These are phyloP conservation scores for Ulvella scutata DNA, from an alignment of 139 green algal genomes.

Conservation along the genomic window DNA sequence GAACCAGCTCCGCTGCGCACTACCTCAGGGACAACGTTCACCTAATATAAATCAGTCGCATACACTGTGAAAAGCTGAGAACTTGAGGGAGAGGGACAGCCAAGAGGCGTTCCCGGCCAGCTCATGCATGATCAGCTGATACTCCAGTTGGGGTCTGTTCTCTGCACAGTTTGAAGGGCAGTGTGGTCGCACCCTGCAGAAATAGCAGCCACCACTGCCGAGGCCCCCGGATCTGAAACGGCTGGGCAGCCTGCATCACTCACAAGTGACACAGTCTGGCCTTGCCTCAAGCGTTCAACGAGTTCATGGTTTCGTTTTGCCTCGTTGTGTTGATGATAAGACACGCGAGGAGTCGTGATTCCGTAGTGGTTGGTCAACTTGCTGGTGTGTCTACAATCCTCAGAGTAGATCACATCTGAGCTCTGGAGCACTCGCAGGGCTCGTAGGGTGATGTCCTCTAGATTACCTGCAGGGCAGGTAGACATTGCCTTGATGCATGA, in stretches of 20 bases:
- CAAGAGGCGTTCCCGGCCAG: too few species aligned
- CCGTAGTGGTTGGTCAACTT: constrained; percentile 50
- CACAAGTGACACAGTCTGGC: constrained; percentile 60
- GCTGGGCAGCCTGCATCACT: constrained; percentile 72
- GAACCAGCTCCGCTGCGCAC: too few species aligned
- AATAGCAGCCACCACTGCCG: constrained; percentile 33
- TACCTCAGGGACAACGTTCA: too few species aligned
- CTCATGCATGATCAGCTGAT: too few species aligned
- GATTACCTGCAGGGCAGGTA: constrained; percentile 26
- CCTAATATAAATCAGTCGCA: too few species aligned
- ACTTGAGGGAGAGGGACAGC: too few species aligned
- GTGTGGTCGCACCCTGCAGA: background rate
- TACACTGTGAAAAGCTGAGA: too few species aligned
- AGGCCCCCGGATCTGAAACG: constrained; percentile 73
- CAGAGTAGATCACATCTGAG: constrained; percentile 49
- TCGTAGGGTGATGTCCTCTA: constrained; percentile 73
- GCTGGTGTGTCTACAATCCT: constrained; percentile 74
- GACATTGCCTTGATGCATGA: background rate
- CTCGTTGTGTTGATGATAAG: constrained; percentile 83
- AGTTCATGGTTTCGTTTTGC: constrained; percentile 21
- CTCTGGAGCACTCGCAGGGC: constrained; percentile 45
- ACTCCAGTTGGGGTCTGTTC: too few species aligned
- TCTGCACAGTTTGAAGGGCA: too few species aligned
- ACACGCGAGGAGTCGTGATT: constrained; percentile 27
- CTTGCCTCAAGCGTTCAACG: constrained; percentile 30